These are phyloP conservation scores for Puccinia hordei DNA, from an alignment of 1,284 basidiomycete species.

Conservation along the genomic window DNA sequence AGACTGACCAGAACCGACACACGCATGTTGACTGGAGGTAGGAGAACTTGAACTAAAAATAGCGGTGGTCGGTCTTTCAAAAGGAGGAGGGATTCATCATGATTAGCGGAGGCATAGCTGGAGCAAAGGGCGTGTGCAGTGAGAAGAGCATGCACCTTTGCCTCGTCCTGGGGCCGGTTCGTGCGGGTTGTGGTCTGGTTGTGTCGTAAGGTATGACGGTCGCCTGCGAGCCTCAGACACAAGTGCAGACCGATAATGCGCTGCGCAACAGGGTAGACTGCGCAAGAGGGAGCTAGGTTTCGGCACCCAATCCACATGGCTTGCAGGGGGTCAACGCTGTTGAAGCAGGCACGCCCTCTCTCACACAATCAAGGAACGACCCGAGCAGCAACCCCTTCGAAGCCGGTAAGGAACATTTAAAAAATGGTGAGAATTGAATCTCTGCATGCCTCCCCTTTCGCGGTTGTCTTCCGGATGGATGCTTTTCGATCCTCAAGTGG, in stretches of 20 bases:
- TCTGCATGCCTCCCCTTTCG: not conserved
- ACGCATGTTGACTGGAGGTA: constrained; percentile 52
- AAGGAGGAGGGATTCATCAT: constrained; percentile 7
- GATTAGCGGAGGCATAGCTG: constrained; percentile 41
- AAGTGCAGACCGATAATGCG: not conserved
- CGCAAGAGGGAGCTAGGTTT: constrained; percentile 1
- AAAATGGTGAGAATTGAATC: constrained; percentile 14
- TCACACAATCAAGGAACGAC: not conserved
- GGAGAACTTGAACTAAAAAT: constrained; percentile 7
- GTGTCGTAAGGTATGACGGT: not conserved
- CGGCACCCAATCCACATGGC: not conserved
- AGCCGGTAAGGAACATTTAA: constrained; percentile 11
- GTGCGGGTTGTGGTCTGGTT: not conserved
- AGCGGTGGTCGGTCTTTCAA: constrained; percentile 23
- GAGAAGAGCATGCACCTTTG: constrained; percentile 51
- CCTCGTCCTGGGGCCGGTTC: constrained; percentile 6
- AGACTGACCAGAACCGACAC: constrained; percentile 55
- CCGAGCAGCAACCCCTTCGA: not conserved
- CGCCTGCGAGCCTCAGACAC: too few relatives aligned
- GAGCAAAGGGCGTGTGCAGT: constrained; percentile 52
- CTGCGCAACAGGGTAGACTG: constrained; percentile 27
- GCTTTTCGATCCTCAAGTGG: too few relatives aligned
- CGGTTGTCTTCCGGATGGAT: too few relatives aligned
- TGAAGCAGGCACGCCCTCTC: not conserved
- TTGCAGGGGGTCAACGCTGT: not conserved